Base-by-base conservation (phyloP, 176 grass and related monocot genomes). In the Dactylis glomerata region DNA sequence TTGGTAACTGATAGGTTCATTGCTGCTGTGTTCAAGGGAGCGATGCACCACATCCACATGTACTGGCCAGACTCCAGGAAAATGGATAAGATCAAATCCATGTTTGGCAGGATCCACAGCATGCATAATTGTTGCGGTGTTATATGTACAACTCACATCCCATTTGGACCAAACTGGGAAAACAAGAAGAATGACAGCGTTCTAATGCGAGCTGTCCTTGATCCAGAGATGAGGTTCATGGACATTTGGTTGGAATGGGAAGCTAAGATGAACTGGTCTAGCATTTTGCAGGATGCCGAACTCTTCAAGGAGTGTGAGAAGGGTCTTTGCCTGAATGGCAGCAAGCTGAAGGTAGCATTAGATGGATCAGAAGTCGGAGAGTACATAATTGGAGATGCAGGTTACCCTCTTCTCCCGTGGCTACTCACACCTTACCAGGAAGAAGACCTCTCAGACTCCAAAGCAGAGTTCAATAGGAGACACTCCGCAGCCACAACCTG, bases 111-210 rank as follows among this genome's bases (percentile, higher is more conserved):
- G 20, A 85, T 87, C 65, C 16, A 65, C 3, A 81, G 84, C 37
- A 82, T 94, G 66, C 84, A 77, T 0, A 94, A 91, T 82, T 94
- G 92, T 33, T 94, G 92, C 24, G 89, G 92, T 7, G 86, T 76
- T 66, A 87, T 94, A 50, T 81, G 87, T 77, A 84, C 92, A 6
- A 87, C 89, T 0, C 86, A 82, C 78, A 76, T 94, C 69, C 30
- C 62, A 65, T 33, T 20, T 65, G 30, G 6, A 65, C 31, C 28
- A 34, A 16, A 65, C 30, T 20, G 6, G 1, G 16, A 65, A 0
- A 0, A 0, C 10, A 15, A 34, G 16, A 34, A 65, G 2, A 2
- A 65, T 19, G 0, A 3, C 0, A 20, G 30, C 16, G 0, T 8
- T 3, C 2, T 4, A 17, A 1, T 34, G 16, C 62, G 34, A 20